Base-by-base conservation (phyloP, 1,139 yeast species). In the Eremothecium sinecaudum region DNA sequence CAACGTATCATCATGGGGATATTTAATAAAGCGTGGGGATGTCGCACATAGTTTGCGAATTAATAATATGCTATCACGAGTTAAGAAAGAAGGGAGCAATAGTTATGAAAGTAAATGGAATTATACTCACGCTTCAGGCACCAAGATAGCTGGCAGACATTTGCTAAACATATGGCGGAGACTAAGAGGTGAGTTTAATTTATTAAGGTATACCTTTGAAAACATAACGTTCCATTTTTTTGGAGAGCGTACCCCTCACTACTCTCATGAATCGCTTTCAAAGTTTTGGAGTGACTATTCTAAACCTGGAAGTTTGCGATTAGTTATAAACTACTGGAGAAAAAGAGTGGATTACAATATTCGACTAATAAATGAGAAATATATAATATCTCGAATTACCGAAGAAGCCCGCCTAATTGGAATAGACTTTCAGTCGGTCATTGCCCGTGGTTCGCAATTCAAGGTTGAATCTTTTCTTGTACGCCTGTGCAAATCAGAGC, bases 341-440 rank as follows among this genome's bases (percentile, higher is more conserved):
- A 61, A 59, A 12, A 63, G 86, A 31, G 56, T 78, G 2, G 61
- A 63, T 2, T 53, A 71, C 12, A 70, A 69, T 37, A 49, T 74
- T 24, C 61, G 66, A 27, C 58, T 87, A 1, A 58, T 86, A 4
- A 69, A 67, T 7, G 66, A 71, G 12, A 77, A 75, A 38, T 94
- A 84, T 44, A 53, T 83, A 4, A 66, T 90, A 2, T 66, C 77
- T 5, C 68, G 78, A 46, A 82, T 82, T 31, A 74, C 80, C 13
- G 97, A 87, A 46, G 82, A 83, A 54, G 84, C 96, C 0, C 66
- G 95, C 30, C 58, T 90, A 24, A 71, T 86, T 25, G 98, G 98
- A 0, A 75, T 90, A 27, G 97, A 90, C 48, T 90, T 86, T 55
- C 72, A 77, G 51, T 84, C 96, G 1, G 86, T 86, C 12, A 73